Base-by-base conservation (phyloP, 768 basidiomycete species). In the Lentinus tigrinus region DNA sequence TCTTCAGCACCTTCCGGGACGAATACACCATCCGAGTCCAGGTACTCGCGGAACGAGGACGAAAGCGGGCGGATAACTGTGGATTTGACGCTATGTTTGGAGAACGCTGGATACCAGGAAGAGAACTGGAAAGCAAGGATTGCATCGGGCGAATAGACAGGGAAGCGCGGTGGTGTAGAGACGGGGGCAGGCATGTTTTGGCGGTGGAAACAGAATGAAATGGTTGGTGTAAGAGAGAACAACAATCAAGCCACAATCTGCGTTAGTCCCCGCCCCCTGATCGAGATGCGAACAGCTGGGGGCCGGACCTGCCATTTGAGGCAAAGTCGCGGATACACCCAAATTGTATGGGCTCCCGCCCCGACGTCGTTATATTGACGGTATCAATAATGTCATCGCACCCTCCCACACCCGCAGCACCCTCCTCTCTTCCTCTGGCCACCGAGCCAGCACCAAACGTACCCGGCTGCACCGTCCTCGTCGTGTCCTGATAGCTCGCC, bases 1-100 rank as follows among this genome's bases (percentile, higher is more conserved):
- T 92, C 78, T 73, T 91, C 92, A 6, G 92, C 86, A 38, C 91
- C 93, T 57, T 86, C 81, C 0, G 94, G 94, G 1, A 95, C 74
- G 60, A 89, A 85, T 24, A 95, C 82, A n/a, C 93, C 84, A 65
- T 96, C 91, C n/a, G 87, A 81, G 58, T 89, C 79, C 39, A 95
- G 79, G 69, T 94, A 95, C 16, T 80, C 78, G 39, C 75, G 73
- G 59, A 96, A 95, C 0, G 81, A 78, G 31, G 72, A 68, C 3
- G 80, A 77, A 7, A 95, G 73, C 0, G 91, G 90, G 21, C 79
- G 83, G 62, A 95, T 83, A 52, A 93, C 74, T 9, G 82, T 92
- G 8, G 89, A 90, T 70, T 83, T 88, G 63, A 91, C 85, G 50
- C 83, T 85, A 26, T 83, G 65, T 8, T 74, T 71, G 10, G 84